Evolutionary conservation across 225 moss, liverwort and hornwort genomes (phyloP).

Genomic region (Rhytidiadelphus loreus): DNA sequence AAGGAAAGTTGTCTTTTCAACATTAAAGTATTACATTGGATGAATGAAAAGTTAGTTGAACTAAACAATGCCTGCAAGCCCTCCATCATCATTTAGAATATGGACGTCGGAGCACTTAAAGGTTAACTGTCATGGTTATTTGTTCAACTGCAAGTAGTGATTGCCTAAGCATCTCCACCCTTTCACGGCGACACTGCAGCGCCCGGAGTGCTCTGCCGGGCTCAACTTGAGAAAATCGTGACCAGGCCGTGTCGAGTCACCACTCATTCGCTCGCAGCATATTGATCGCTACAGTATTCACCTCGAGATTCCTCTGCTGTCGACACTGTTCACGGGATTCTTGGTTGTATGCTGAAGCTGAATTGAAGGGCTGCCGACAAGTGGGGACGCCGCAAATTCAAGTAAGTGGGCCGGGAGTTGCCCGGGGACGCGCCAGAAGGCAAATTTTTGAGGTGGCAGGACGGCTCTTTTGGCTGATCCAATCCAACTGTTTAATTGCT

Average conservation of each 20-base stretch:
- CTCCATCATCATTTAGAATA: no score
- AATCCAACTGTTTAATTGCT: not conserved
- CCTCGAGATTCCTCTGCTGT: not conserved
- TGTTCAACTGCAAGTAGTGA: not conserved
- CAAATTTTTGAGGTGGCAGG: not conserved
- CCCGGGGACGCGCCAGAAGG: not conserved
- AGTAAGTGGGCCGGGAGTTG: not conserved
- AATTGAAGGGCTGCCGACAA: not conserved
- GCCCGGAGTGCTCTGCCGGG: no score
- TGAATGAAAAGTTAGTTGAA: no score
- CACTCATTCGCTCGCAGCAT: not conserved
- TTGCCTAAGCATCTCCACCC: not conserved
- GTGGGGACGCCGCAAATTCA: not conserved
- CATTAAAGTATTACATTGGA: no score
- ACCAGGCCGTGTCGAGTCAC: no score
- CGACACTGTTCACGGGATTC: not conserved
- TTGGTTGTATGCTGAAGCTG: not conserved
- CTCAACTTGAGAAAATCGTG: not conserved
- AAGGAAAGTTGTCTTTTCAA: no score
- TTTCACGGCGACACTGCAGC: not conserved
- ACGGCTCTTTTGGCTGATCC: not conserved
- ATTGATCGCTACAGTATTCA: not conserved
- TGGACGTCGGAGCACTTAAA: no score
- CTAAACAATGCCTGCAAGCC: no score
- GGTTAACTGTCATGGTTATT: no score